Base-by-base conservation (phyloP, 192 early-diverging fungal genomes). In the Coemansia reversa region DNA sequence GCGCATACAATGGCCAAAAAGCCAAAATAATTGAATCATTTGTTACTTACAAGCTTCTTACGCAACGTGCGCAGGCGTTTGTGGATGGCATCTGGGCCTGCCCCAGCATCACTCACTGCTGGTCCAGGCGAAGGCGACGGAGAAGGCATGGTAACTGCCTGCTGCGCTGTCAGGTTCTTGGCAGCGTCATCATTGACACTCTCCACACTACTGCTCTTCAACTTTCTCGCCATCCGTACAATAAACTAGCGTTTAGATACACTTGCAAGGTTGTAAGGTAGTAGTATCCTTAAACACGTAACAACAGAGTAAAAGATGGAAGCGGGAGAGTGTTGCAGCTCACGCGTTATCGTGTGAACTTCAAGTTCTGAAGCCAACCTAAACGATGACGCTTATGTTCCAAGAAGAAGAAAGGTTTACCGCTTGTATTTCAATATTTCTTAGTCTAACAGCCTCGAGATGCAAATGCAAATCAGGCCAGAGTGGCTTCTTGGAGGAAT, bases 1-100 rank as follows among this genome's bases (percentile, higher is more conserved):
- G 4, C 9, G 35, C 35, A 39, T 39, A 39, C 35, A 39, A 39
- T 39, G 35, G 7, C 3, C 30, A 6, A 39, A 4, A 39, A 39
- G 35, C 35, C 8, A 39, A 11, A 39, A 9, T 9, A 11, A 39
- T 39, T 39, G 9, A 39, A 1, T 11, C 35, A 39, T 6, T 58
- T 18, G 35, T 2, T 16, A 62, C 70, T 62, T 72, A 72, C 70
- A 48, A 75, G 67, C 58, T 69, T 65, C 47, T 62, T 62, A 58
- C 67, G 63, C n/a, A 62, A 14, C 23, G 50, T 39, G 23, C 60
- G 66, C 29, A 75, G 53, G n/a, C 67, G 57, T 28, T 62, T 63
- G n/a, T 16, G 5, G 23, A 69, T 62, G 57, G 54, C 25, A 7
- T 63, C 71, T 7, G 51, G 49, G 23, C 51, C 57, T 5, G 57